Conservation (phyloP, 75 land plant species). For the Chamaecyparis obtusa region DNA sequence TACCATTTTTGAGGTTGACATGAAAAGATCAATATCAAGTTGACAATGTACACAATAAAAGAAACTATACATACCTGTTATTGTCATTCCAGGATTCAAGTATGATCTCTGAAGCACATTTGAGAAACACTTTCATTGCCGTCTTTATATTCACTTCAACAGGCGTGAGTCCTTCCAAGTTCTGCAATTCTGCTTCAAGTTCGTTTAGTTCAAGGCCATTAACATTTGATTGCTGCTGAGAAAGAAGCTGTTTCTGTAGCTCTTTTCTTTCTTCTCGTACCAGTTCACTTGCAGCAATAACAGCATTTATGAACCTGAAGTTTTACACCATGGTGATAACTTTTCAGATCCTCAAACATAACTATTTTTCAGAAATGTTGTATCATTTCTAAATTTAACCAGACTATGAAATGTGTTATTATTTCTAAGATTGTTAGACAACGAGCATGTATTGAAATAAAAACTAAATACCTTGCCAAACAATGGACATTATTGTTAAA, state of each 20-base stretch:
- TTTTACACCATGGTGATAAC: neutral
- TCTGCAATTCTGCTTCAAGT: conserved; percentile 44
- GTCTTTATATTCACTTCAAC: conserved; percentile 80
- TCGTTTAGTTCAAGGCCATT: conserved; percentile 36
- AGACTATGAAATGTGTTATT: neutral
- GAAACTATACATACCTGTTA: conserved; percentile 72
- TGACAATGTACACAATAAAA: neutral
- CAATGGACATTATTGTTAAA: conserved; percentile 94
- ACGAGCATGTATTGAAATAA: neutral
- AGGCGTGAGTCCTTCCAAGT: conserved; percentile 36
- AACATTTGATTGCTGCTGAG: conserved; percentile 22
- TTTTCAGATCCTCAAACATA: neutral
- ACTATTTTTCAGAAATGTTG: neutral
- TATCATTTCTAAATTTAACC: neutral
- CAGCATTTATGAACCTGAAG: conserved; percentile 88
- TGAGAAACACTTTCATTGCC: conserved; percentile 75
- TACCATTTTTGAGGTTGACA: neutral
- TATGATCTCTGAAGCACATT: conserved; percentile 65
- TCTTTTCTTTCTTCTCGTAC: conserved; percentile 77
- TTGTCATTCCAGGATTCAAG: conserved; percentile 79
- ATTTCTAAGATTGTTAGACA: neutral
- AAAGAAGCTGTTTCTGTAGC: conserved; percentile 44
- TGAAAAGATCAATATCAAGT: neutral
- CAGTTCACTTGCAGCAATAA: conserved; percentile 83
- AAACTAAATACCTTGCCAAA: conserved; percentile 66